A percentile compares a stretch with the other conserved stretches of the same genome.
These are phyloP conservation scores for Penicillium roqueforti DNA, from an alignment of 495 filamentous ascomycete genomes.

Conservation along the genomic window DNA sequence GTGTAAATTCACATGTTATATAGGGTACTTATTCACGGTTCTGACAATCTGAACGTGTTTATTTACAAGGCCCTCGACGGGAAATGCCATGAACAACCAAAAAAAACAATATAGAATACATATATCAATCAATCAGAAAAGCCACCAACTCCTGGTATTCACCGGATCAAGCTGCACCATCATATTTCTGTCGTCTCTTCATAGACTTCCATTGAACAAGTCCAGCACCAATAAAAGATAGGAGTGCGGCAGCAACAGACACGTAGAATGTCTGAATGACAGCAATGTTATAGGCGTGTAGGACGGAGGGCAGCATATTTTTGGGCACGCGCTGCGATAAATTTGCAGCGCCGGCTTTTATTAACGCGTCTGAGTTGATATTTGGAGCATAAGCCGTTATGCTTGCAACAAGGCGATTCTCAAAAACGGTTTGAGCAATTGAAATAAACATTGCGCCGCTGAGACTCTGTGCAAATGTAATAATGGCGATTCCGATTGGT, in stretches of 20 bases:
- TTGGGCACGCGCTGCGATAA: conserved; percentile 47
- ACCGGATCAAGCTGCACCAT: background rate
- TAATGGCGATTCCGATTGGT: conserved; percentile 59
- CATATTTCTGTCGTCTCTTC: conserved; percentile 24
- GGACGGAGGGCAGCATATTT: conserved; percentile 50
- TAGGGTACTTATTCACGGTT: background rate
- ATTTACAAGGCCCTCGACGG: background rate
- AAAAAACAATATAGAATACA: background rate
- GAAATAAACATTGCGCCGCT: conserved; percentile 72
- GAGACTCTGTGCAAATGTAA: conserved; percentile 69
- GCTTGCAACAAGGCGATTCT: conserved; percentile 60
- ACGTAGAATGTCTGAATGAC: conserved; percentile 67
- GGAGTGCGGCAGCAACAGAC: conserved; percentile 53
- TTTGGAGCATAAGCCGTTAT: conserved; percentile 48
- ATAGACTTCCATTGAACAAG: conserved; percentile 76
- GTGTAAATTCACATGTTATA: background rate
- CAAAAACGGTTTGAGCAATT: conserved; percentile 74
- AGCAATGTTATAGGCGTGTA: conserved; percentile 66
- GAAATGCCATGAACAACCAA: background rate
- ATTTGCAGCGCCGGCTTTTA: conserved; percentile 62
- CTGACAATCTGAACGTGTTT: background rate
- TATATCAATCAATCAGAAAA: background rate
- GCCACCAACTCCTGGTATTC: background rate
- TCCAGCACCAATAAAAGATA: conserved; percentile 56
- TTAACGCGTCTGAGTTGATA: conserved; percentile 48